Conservation (phyloP, 345 rosid genomes). For the Cardamine resedifolia region DNA sequence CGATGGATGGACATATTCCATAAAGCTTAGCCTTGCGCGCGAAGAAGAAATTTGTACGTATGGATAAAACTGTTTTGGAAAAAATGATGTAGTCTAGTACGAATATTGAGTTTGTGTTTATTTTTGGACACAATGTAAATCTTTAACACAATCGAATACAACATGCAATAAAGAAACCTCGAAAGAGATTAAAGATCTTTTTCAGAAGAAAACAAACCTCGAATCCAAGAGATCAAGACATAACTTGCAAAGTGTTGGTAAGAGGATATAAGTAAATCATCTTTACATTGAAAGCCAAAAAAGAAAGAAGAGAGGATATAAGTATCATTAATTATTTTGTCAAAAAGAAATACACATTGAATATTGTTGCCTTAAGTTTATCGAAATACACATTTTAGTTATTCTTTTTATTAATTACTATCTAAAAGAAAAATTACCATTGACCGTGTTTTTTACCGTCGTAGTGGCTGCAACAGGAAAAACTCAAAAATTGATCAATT, state of each 20-base stretch:
- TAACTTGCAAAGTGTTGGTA: neutral
- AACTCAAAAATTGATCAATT: neutral
- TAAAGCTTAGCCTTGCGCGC: neutral
- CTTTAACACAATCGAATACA: neutral
- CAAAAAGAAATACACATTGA: too few species aligned
- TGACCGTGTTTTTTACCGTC: neutral
- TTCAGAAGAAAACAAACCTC: neutral
- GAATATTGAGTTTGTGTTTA: neutral
- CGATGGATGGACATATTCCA: too few species aligned
- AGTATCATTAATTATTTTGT: neutral
- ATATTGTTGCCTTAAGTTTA: neutral
- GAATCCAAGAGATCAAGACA: neutral
- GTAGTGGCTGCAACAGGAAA: too few species aligned
- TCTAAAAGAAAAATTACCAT: neutral
- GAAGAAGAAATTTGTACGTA: too few species aligned
- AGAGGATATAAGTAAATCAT: too few species aligned
- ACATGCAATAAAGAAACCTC: neutral
- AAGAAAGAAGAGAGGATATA: too few species aligned
- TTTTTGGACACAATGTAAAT: neutral
- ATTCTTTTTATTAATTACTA: neutral
- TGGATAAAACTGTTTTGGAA: too few species aligned
- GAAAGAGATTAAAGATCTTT: neutral
- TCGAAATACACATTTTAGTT: too few species aligned
- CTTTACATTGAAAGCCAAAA: too few species aligned
- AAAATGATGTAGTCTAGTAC: neutral